Evolutionary conservation across 306 rosid genomes (phyloP), one percentile per base, ranked within the genome.

Genomic region (Quercus glauca): DNA sequence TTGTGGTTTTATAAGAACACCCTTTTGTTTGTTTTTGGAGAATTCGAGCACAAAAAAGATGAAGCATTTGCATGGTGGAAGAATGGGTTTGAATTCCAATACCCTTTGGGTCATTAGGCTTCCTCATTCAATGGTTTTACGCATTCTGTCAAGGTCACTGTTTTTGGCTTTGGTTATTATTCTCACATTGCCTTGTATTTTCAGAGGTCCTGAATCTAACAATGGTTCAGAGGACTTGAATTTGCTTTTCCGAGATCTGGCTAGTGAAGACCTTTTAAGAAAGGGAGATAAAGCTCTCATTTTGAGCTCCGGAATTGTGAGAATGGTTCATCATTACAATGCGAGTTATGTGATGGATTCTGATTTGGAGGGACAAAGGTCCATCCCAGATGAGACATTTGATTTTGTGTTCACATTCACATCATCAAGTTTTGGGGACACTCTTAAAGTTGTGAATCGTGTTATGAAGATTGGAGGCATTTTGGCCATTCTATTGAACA

Each of bases 131-230:
- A 88, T 31, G 70, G 74, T 89, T 41, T 31, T 92, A 79, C 85
- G 85, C n/a, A 76, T 90, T 43, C 56, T 92, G 35, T 89, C 90
- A 8, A 86, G 91, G 41, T 86, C 92, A 3, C 51, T 87, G 80
- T 89, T 92, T 79, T 33, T 92, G 78, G 92, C 86, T 71, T 37
- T 92, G 80, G 76, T 85, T 72, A 74, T 92, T 71, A 74, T 92
- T 71, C 80, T 85, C 28, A 5, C 89, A 5, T 79, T 89, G 63
- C 90, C 95, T 68, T 89, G 73, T 65, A 55, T 87, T 69, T 1
- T 79, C 33, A 78, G 65, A 75, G 88, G 25, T 19, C 45, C 85
- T 56, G 71, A 15, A 21, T 76, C 80, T 78, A 76, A 79, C 8
- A 28, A 31, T 55, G 69, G 77, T 55, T 82, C 69, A 71, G 81